Evolutionary conservation across 2,329 filamentous ascomycete species (phyloP).

Genomic region (Pseudophaeomoniella oleicola): DNA sequence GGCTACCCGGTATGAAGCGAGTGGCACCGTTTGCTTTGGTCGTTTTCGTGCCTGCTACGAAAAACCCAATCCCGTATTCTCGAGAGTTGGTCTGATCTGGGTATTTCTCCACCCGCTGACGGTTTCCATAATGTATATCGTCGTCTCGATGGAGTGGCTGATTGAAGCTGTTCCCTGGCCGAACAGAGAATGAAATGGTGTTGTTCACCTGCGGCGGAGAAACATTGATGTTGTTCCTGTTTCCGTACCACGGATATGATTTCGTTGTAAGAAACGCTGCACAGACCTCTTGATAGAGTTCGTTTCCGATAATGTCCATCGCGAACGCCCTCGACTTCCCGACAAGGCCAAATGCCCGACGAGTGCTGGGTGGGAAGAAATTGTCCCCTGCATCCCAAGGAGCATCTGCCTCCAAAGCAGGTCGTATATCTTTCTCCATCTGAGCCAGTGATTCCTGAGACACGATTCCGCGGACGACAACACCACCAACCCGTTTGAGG

Average conservation of each 20-base stretch:
- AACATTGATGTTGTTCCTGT: conserved; percentile 4
- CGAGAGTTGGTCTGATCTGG: conserved; percentile 1
- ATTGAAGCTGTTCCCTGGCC: conserved; percentile 4
- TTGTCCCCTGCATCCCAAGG: conserved; percentile 3
- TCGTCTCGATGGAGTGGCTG: conserved; percentile 5
- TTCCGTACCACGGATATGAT: conserved; percentile 3
- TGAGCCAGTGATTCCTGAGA: conserved; percentile 1
- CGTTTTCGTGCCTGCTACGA: conserved; percentile 7
- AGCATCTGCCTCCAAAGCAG: conserved; percentile 2
- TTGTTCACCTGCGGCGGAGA: conserved; percentile 7
- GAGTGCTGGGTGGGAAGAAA: conserved; percentile 5
- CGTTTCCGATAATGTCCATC: conserved; percentile 10
- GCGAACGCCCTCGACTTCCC: conserved; percentile 3
- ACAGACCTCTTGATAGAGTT: conserved; percentile 12
- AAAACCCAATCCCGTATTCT: not conserved
- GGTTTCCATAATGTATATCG: conserved; percentile 5
- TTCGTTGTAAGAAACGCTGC: conserved; percentile 13
- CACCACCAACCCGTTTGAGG: conserved; percentile 2
- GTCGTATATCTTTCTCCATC: conserved; percentile 3
- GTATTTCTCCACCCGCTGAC: conserved; percentile 1
- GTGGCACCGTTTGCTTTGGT: conserved; percentile 14
- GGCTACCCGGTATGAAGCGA: conserved; percentile 10
- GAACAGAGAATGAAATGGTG: conserved; percentile 6
- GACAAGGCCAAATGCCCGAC: conserved; percentile 4
- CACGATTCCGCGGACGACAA: conserved; percentile 3